A percentile compares a stretch with the other conserved stretches of the same genome.
Evolutionary conservation across 192 early-diverging fungal genomes (phyloP).

Genomic region (Coemansia biformis): DNA sequence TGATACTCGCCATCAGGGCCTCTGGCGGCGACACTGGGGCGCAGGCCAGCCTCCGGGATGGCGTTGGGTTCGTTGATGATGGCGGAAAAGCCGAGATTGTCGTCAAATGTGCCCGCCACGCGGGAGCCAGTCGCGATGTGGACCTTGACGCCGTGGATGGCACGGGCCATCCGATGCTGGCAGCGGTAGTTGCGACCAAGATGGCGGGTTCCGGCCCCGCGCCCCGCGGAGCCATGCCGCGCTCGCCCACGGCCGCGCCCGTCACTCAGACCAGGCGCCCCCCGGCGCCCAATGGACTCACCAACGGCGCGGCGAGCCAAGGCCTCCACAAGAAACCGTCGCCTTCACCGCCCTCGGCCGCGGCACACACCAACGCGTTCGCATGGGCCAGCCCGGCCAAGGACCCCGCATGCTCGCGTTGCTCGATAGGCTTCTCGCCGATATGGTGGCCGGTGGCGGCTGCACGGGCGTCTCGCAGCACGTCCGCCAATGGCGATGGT

Average conservation of each 20-base stretch:
- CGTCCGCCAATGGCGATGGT: background rate
- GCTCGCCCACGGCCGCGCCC: background rate
- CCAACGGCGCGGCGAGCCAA: background rate
- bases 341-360: background rate
- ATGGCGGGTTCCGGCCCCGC: background rate
- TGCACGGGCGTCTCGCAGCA: too few species aligned
- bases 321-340: background rate
- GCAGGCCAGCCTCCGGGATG: background rate
- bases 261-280: too few species aligned
- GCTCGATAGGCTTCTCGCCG: slow-evolving; percentile 26
- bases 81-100: slow-evolving; percentile 1
- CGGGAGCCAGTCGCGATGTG: background rate
- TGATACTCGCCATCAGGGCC: background rate
- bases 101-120: slow-evolving; percentile 15
- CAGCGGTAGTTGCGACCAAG: slow-evolving; percentile 24
- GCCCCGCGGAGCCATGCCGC: slow-evolving; percentile 12
- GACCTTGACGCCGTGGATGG: slow-evolving; percentile 13
- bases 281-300: background rate
- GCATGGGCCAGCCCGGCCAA: slow-evolving; percentile 20
- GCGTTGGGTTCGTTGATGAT: background rate
- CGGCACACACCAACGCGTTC: slow-evolving; percentile 1
- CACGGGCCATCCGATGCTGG: slow-evolving; percentile 9
- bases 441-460: slow-evolving; percentile 43
- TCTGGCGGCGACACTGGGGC: background rate
- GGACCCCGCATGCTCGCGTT: slow-evolving; percentile 26